Percentiles rank a stretch among this genome's conserved stretches.
Evolutionary conservation across 768 basidiomycete species (phyloP).

Genomic region (Lactifluus echinatus): DNA sequence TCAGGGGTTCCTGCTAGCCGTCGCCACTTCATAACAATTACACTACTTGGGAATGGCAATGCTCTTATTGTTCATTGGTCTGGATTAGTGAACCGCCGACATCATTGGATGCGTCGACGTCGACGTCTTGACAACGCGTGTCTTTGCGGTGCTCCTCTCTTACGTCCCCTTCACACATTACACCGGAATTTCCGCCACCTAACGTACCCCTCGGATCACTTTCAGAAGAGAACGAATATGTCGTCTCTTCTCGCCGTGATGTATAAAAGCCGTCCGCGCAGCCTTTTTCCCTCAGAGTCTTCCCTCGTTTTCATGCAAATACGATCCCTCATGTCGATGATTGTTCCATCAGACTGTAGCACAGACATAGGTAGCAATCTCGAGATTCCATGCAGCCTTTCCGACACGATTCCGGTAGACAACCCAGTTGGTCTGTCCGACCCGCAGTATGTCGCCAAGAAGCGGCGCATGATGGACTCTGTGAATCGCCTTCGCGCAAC

Average conservation of each 20-base stretch:
- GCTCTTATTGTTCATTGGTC: background rate
- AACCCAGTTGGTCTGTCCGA: constrained; percentile 47
- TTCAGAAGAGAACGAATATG: background rate
- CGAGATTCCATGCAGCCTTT: background rate
- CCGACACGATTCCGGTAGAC: background rate
- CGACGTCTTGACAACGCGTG: background rate
- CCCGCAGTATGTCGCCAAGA: constrained; percentile 31
- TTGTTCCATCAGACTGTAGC: background rate
- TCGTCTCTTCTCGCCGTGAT: background rate
- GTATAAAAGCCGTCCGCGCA: background rate
- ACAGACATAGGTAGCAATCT: background rate
- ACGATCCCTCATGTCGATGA: background rate
- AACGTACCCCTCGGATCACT: background rate
- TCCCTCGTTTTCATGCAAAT: background rate
- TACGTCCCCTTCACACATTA: background rate
- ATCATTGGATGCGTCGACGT: background rate
- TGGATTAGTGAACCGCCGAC: background rate
- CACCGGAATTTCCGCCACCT: background rate
- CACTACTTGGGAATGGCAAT: background rate
- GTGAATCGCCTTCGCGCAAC: constrained; percentile 54
- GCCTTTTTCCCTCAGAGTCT: background rate
- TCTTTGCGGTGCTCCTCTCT: background rate
- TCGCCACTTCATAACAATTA: background rate
- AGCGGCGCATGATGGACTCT: constrained; percentile 47
- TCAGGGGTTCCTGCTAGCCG: background rate